A percentile compares a stretch with the other conserved stretches of the same genome.
Evolutionary conservation across 2,329 filamentous ascomycete species (phyloP).

Genomic region (Lizonia empirigonia): DNA sequence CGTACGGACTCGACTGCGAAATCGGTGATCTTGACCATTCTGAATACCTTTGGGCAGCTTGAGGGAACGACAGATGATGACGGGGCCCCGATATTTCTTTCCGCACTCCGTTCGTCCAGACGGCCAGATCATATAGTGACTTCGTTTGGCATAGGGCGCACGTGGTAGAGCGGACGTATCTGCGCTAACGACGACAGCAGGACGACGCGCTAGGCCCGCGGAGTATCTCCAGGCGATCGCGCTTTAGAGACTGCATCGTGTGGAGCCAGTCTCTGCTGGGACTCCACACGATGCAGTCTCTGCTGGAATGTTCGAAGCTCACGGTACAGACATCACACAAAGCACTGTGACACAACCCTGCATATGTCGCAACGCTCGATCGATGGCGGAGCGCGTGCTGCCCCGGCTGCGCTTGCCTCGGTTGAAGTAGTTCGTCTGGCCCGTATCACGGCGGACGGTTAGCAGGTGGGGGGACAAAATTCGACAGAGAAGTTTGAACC

Average conservation of each 20-base stretch:
- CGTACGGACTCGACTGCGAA: constrained; percentile 74
- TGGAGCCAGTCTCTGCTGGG: background rate
- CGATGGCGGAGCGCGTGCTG: constrained; percentile 8
- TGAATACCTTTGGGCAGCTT: constrained; percentile 15
- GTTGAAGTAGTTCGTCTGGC: constrained; percentile 3
- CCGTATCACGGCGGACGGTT: too few species aligned
- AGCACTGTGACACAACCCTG: background rate
- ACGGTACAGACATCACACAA: too few species aligned
- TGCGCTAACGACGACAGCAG: constrained; percentile 3
- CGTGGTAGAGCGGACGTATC: constrained; percentile 6
- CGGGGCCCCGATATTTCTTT: too few species aligned
- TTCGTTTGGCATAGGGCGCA: constrained; percentile 27
- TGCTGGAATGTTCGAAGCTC: too few species aligned
- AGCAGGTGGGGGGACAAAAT: too few species aligned
- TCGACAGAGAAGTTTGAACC: too few species aligned
- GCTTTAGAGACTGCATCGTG: background rate
- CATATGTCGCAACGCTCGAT: background rate
- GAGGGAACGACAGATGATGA: too few species aligned
- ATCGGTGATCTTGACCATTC: constrained; percentile 63
- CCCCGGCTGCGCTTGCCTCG: constrained; percentile 15
- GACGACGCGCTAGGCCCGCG: background rate
- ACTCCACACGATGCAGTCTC: background rate
- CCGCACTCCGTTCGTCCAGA: constrained; percentile 4
- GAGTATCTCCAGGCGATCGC: constrained; percentile 1
- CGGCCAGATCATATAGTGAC: constrained; percentile 2